Evolutionary conservation across 2,329 filamentous ascomycete genomes (phyloP), one percentile per base, ranked within the genome.

Genomic region (Beauveria brongniartii): DNA sequence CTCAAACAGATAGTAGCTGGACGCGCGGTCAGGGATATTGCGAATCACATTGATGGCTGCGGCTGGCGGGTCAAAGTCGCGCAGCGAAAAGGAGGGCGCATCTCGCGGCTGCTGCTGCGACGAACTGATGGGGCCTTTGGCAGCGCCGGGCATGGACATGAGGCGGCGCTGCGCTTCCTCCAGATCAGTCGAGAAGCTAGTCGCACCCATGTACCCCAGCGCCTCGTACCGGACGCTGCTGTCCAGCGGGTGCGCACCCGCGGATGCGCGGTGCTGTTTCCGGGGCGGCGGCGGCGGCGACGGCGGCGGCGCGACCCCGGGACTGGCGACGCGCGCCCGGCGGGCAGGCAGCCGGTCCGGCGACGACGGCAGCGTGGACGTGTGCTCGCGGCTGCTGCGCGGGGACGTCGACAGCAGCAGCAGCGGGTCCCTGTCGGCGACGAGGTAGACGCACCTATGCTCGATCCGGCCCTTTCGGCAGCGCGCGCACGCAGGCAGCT

Each of bases 161-260:
- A 63, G 61, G 8, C 57, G 56, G n/a, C 57, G 52, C 20, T 61
- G 51, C 10, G 61, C 61, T 24, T 63, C 61, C 16, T 60, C 51
- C 18, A 63, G 53, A 8, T 60, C 61, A 14, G 52, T 59, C 6
- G 61, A 71, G 63, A 73, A 75, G 62, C 72, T 74, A 5, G 73
- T 75, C 58, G 69, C 72, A 43, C 74, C 73, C 18, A 75, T 69
- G 64, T 75, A 75, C 9, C 73, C 73, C 41, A 63, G 28, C n/a
- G 58, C 26, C 30, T 61, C 58, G n/a, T 61, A 61, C n/a, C 58
- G n/a, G 22, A 61, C 41, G 14, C 58, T 61, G 22, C 55, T 61
- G 18, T 61, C 58, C 1, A 30, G 24, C 2, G 58, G 51, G 6
- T 24, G 58, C n/a, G 34, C 18, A 16, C 55, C 51, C 1, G 16